Percentiles rank a stretch among this genome's conserved stretches.
These are phyloP conservation scores for Ogataea saltuana DNA, from an alignment of 805 yeast genomes.

Conservation along the genomic window DNA sequence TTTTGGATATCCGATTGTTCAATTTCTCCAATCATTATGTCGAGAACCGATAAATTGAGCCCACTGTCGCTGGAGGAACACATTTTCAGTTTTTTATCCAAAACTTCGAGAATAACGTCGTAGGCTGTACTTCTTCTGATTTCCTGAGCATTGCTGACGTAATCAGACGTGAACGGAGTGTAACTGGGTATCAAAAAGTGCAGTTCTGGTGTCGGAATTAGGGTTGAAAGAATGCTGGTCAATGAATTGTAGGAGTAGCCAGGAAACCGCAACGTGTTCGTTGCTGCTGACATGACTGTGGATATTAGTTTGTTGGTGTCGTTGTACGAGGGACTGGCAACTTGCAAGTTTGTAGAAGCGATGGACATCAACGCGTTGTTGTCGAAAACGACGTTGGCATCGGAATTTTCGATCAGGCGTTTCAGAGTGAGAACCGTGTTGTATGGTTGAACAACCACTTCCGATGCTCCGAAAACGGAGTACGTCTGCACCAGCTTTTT, in stretches of 20 bases:
- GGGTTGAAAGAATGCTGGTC: slow-evolving; percentile 75
- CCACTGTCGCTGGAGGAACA: slow-evolving; percentile 46
- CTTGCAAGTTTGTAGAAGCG: slow-evolving; percentile 62
- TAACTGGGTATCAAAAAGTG: slow-evolving; percentile 75
- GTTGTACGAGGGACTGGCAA: slow-evolving; percentile 62
- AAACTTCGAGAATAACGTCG: slow-evolving; percentile 79
- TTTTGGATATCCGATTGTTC: slow-evolving; percentile 74
- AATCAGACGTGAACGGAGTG: slow-evolving; percentile 75
- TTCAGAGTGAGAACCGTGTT: slow-evolving; percentile 82
- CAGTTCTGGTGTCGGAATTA: slow-evolving; percentile 82
- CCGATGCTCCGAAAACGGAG: slow-evolving; percentile 85
- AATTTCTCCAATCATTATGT: slow-evolving; percentile 64
- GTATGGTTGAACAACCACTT: slow-evolving; percentile 98
- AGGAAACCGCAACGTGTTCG: slow-evolving; percentile 89
- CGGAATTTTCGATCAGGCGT: slow-evolving; percentile 81
- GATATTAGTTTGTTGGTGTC: slow-evolving; percentile 87
- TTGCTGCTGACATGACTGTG: slow-evolving; percentile 77
- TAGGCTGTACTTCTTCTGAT: slow-evolving; percentile 74
- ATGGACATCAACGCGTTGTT: slow-evolving; percentile 79
- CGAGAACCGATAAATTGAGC: slow-evolving; percentile 65
- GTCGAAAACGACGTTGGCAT: slow-evolving; percentile 86
- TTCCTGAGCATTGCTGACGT: slow-evolving; percentile 53
- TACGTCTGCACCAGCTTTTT: slow-evolving; percentile 84
- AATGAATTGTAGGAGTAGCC: slow-evolving; percentile 86
- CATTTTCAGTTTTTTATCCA: slow-evolving; percentile 78